A percentile compares a stretch with the other conserved stretches of the same genome.
These are phyloP conservation scores for Podila epicladia DNA, from an alignment of 192 early-diverging fungal genomes.

Conservation along the genomic window DNA sequence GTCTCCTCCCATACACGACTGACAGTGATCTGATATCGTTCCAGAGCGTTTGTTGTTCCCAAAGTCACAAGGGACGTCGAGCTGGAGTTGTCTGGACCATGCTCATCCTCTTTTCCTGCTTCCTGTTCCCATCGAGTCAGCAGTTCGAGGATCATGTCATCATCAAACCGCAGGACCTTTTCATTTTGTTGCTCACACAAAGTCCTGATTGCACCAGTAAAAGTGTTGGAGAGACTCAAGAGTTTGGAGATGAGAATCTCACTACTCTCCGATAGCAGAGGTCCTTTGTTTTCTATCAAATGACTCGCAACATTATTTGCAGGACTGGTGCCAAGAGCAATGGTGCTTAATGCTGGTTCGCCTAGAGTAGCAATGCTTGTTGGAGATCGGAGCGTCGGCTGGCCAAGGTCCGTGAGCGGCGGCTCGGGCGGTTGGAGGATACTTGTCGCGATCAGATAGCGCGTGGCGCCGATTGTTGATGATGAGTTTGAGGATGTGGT, in stretches of 20 bases:
- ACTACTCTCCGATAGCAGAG: slow-evolving; percentile 17
- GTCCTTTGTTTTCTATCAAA: background rate
- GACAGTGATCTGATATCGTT: slow-evolving; percentile 36
- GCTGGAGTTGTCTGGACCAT: slow-evolving; percentile 8
- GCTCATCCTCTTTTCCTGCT: slow-evolving; percentile 11
- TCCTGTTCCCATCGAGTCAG: slow-evolving; percentile 45
- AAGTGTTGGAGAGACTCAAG: slow-evolving; percentile 18
- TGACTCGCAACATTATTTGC: background rate
- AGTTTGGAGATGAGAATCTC: slow-evolving; percentile 28
- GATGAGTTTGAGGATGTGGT: slow-evolving; percentile 45
- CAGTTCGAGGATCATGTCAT: slow-evolving; percentile 36
- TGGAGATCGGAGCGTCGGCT: slow-evolving; percentile 23
- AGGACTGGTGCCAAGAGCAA: slow-evolving; percentile 4
- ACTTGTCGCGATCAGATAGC: slow-evolving; percentile 46
- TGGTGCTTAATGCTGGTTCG: slow-evolving; percentile 28
- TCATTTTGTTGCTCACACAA: slow-evolving; percentile 50
- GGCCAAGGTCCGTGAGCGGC: slow-evolving; percentile 17
- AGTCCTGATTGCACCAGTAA: slow-evolving; percentile 22
- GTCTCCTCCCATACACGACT: slow-evolving; percentile 43
- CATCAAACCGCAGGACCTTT: slow-evolving; percentile 45
- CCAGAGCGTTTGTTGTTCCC: slow-evolving; percentile 39
- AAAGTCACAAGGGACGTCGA: slow-evolving; percentile 35
- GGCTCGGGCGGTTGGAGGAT: slow-evolving; percentile 43
- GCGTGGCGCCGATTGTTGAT: slow-evolving; percentile 33
- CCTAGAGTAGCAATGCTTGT: slow-evolving; percentile 14